Base-by-base conservation (phyloP, 768 basidiomycete genomes). In the Tricholoma terreum region DNA sequence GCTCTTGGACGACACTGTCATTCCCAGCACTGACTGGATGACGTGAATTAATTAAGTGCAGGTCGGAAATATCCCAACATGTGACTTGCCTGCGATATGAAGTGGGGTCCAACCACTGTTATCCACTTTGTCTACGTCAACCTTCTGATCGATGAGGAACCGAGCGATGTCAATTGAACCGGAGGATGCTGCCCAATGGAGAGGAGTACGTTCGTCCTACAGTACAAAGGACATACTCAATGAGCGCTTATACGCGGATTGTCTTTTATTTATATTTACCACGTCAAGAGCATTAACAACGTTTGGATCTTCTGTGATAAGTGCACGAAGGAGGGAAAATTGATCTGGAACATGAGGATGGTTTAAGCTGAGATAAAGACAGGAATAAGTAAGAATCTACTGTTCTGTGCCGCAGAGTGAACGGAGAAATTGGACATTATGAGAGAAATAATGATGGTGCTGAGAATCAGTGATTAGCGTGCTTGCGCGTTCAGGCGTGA, bases 181-280 rank as follows among this genome's bases (percentile, higher is more conserved):
- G 17, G 84, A 84, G 10, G 86, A 86, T 11, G 90, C 84, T 56
- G 90, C 89, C 90, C 90, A 92, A 65, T 94, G 92, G n/a, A 94
- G 72, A 8, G 92, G 82, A 0, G 92, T 90, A 33, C 92, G 79
- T 36, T 80, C 86, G 68, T 94, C 91, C 90, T 92, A 58, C 52
- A 33, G 8, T 19, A 31, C 9, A 36, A 36, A 42, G 2, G 8
- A 11, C 9, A 2, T 53, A 31, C 4, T 17, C 15, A 24, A 43
- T 42, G 24, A 55, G 14, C 38, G 12, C 15, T 9, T 14, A 35
- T 6, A 57, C 59, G 14, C 43, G 27, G 24, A 15, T 42, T 42
- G 14, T 4, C 35, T 19, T n/a, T 27, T 6, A 27, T 6, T 9
- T 27, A 0, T 15, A 58, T 75, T 52, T 72, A 92, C 90, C 63